Conservation (phyloP, 768 basidiomycete genomes). For the Collybiopsis luxurians region DNA sequence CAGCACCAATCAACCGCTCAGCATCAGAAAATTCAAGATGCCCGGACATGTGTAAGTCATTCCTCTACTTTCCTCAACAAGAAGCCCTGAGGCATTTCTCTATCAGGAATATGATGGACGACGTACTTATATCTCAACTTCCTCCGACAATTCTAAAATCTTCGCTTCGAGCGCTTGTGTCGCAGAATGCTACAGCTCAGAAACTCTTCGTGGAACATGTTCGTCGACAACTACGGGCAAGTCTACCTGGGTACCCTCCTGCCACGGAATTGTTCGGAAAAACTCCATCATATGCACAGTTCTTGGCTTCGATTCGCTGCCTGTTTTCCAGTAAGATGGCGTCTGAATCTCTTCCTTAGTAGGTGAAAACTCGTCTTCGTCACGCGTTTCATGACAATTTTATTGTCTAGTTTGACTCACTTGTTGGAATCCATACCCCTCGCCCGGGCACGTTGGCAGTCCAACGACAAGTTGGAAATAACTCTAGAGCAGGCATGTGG, state of each 20-base stretch:
- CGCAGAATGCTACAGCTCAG: not conserved
- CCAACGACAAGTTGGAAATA: not conserved
- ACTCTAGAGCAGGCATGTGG: not conserved
- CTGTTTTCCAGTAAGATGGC: slow-evolving; percentile 8
- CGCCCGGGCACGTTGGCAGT: not conserved
- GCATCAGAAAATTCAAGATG: not conserved
- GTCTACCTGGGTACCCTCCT: not conserved
- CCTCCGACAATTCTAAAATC: slow-evolving; percentile 5
- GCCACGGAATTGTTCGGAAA: slow-evolving; percentile 1
- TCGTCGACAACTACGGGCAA: not conserved
- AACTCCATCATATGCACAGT: not conserved
- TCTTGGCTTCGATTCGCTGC: slow-evolving; percentile 1
- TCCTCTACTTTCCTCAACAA: not conserved
- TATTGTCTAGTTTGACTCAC: slow-evolving; percentile 3
- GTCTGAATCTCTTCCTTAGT: slow-evolving; percentile 7
- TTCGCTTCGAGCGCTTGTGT: slow-evolving; percentile 1
- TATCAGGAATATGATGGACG: slow-evolving; percentile 10
- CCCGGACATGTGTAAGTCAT: slow-evolving; percentile 7
- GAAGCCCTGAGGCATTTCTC: not conserved
- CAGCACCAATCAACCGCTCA: not conserved
- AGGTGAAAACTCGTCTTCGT: not conserved
- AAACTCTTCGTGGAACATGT: slow-evolving; percentile 7
- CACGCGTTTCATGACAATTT: no score
- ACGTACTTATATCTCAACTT: slow-evolving; percentile 10
- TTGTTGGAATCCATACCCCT: not conserved